Evolutionary conservation across 495 filamentous ascomycete species (phyloP).

Genomic region (Tetracladium marchalianum): DNA sequence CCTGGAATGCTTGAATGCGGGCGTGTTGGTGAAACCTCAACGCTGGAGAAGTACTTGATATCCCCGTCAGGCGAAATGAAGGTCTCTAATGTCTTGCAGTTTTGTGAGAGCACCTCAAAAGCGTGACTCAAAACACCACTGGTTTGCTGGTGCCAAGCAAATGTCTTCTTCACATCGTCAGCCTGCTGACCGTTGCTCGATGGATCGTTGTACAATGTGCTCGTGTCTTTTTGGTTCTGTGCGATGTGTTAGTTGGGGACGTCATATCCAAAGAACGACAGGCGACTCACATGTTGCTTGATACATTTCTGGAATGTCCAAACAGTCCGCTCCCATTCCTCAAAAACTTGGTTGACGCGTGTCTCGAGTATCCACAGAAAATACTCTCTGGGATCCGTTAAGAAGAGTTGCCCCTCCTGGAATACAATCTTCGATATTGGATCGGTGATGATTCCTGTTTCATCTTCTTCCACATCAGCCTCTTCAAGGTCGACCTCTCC

Average conservation of each 20-base stretch:
- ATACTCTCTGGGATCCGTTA: slow-evolving; percentile 2
- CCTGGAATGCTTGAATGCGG: not conserved
- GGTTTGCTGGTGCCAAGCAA: not conserved
- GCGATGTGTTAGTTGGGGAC: not conserved
- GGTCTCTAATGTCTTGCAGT: not conserved
- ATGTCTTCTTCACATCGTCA: not conserved
- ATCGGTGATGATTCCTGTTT: not conserved
- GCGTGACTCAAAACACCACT: not conserved
- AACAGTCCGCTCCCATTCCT: slow-evolving; percentile 1
- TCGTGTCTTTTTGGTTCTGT: not conserved
- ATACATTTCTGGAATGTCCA: not conserved
- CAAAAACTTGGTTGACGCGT: not conserved
- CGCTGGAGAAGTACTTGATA: not conserved
- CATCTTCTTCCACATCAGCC: not conserved
- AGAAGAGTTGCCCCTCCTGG: not conserved
- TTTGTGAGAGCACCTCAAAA: not conserved
- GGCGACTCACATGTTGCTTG: not conserved
- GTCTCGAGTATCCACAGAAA: not conserved
- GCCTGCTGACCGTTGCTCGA: not conserved
- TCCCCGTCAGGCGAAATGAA: not conserved
- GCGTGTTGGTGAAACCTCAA: not conserved
- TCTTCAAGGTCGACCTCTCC: not conserved
- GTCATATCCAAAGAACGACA: not conserved
- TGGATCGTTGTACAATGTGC: not conserved
- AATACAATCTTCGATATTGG: not conserved